Base-by-base conservation (phyloP, 192 early-diverging fungal genomes). In the Coemansia sp. region DNA sequence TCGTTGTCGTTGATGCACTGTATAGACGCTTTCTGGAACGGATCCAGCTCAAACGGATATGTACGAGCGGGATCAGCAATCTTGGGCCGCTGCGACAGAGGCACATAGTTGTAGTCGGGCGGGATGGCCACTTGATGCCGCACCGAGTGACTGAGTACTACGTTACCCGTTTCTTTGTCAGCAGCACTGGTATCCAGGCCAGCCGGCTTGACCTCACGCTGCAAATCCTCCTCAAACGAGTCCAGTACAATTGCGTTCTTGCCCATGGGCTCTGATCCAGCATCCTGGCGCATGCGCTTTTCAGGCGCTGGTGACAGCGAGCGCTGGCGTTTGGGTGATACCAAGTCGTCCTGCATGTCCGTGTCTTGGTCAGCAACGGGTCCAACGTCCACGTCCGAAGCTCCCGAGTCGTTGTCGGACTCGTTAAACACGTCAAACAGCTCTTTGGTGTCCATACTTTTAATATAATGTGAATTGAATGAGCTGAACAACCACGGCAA, bases 71-170 rank as follows among this genome's bases (percentile, higher is more conserved):
- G 95, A 15, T 87, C 80, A 15, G 72, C 85, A 41, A 90, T 90
- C 12, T 88, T 83, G 2, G 91, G 88, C 54, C 97, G 93, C 73
- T 96, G 84, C 22, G 92, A 87, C 17, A 98, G 84, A 10, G 95
- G 94, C 14, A 89, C 78, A 72, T 98, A 98, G 15, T 82, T 65
- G 82, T 94, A 97, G 54, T 84, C 87, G 0, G 88, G 88, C 12
- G 96, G 96, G 21, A 96, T 76, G 9, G 96, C 91, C 1, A 98
- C 96, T 81, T 98, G 94, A 74, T 98, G 96, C 22, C 93, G 85
- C 52, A 98, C 94, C 82, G 92, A 85, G 63, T 54, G 60, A 61
- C 70, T 73, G 32, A 83, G 58, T 19, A 82, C 79, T 3, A 82
- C 49, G 35, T 67, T 75, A 27, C 84, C 83, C 6, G 78, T 82